A percentile compares a stretch with the other conserved stretches of the same genome.
Evolutionary conservation across 305 asterid genomes (phyloP).

Genomic region (Solanum chacoense): DNA sequence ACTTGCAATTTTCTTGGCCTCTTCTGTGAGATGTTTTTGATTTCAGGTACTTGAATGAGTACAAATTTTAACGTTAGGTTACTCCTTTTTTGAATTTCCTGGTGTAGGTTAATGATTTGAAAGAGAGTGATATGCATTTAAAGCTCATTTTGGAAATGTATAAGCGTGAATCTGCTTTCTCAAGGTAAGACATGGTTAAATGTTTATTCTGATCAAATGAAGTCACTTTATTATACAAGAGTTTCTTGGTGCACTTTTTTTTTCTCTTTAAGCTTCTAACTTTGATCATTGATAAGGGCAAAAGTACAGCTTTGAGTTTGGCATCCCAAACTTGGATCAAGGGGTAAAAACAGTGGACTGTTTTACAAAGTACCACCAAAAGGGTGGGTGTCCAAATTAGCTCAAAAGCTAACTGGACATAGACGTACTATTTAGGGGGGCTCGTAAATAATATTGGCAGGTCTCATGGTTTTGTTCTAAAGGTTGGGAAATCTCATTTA

Average conservation of each 20-base stretch:
- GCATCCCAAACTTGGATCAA: neutral
- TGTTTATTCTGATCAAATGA: neutral
- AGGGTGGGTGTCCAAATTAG: neutral
- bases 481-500: neutral
- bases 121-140: slow-evolving; percentile 48
- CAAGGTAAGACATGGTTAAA: slow-evolving; percentile 44
- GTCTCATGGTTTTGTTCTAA: neutral
- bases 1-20: neutral
- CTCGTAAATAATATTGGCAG: neutral
- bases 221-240: neutral
- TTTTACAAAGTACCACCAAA: neutral
- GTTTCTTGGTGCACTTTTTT: neutral
- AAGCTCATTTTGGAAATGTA: slow-evolving; percentile 69
- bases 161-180: slow-evolving; percentile 47
- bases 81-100: slow-evolving; percentile 8
- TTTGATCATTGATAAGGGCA: neutral
- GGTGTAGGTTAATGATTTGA: slow-evolving; percentile 66
- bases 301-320: neutral
- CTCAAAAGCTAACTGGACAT: neutral
- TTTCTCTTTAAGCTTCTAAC: neutral
- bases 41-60: neutral
- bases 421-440: neutral
- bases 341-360: neutral
- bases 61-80: neutral
- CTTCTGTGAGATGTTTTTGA: neutral